Conservation (phyloP, 129 eudicot genomes). For the Helianthus tuberosus region DNA sequence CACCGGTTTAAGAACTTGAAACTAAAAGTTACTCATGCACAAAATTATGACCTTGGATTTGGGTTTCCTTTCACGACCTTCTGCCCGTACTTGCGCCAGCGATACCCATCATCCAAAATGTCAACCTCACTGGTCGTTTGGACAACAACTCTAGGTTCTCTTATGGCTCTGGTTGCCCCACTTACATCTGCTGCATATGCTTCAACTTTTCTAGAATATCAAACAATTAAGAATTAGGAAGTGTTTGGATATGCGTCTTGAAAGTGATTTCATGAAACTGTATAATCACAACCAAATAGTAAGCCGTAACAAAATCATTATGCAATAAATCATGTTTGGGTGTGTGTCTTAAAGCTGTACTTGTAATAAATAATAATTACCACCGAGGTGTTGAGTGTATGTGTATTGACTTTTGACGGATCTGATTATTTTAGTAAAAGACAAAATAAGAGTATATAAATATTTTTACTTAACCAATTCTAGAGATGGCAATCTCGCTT, state of each 20-base stretch:
- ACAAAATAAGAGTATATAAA: too few relatives aligned
- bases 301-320: not conserved
- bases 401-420: too few relatives aligned
- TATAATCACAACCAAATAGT: not conserved
- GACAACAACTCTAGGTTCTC: constrained; percentile 88
- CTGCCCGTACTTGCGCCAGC: constrained; percentile 93
- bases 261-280: too few relatives aligned
- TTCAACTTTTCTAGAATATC: constrained; percentile 64
- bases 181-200: constrained; percentile 69
- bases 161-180: constrained; percentile 77
- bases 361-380: not conserved
- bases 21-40: not conserved
- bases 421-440: too few relatives aligned
- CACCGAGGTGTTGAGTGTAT: too few relatives aligned
- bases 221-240: constrained; percentile 3
- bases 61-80: constrained; percentile 94
- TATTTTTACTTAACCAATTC: too few relatives aligned
- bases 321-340: too few relatives aligned
- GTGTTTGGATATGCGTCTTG: not conserved
- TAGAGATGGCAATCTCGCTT: not conserved
- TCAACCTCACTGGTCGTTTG: constrained; percentile 93
- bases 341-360: not conserved
- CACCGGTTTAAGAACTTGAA: not conserved
- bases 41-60: constrained; percentile 64
- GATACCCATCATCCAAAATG: constrained; percentile 84